Base-by-base conservation (phyloP, 306 rosid species). In the Crotalaria pallida region DNA sequence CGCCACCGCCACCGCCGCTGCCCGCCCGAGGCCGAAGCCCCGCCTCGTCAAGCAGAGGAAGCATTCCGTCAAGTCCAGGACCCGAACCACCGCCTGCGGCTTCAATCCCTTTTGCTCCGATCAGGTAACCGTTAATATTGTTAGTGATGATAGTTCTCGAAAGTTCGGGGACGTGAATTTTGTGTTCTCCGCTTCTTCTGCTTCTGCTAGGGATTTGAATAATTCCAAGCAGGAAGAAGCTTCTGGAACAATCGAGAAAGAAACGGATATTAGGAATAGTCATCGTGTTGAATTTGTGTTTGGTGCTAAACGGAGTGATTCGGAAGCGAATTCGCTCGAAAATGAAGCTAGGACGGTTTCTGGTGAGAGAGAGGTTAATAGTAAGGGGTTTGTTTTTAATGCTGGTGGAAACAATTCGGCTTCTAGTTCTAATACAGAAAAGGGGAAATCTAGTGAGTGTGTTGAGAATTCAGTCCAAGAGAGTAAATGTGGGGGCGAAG, bases 1-100 rank as follows among this genome's bases (percentile, higher is more conserved):
- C 6, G 16, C 49, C 23, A 50, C 67, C 40, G 75, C 34, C 10
- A 66, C 52, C 59, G 45, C 63, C 44, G 23, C 66, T 19, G 74
- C 72, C 33, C 56, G 80, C 56, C 65, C 52, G 16, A 71, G 90
- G 76, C 22, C 88, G 33, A 69, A 86, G 74, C 96, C 94, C 17
- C 74, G 96, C 69, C 71, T 88, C 10, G 66, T 21, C 62, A 93
- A 93, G 80, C 72, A 74, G 48, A 85, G 94, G 85, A 90, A 76
- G 86, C 94, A 83, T 67, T 74, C 75, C 5, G 86, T 83, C 13
- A 84, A 84, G 87, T 72, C 86, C 18, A 79, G 81, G 24, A 29
- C 17, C 62, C 58, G 59, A 79, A 43, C 79, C 31, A 51, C 79
- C 21, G 69, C 75, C 31, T 15, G 72, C 29, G 86, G 78, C 43